A percentile compares a stretch with the other conserved stretches of the same genome.
These are phyloP conservation scores for Penicillium capsulatum DNA, from an alignment of 2,329 filamentous ascomycete genomes.

Conservation along the genomic window DNA sequence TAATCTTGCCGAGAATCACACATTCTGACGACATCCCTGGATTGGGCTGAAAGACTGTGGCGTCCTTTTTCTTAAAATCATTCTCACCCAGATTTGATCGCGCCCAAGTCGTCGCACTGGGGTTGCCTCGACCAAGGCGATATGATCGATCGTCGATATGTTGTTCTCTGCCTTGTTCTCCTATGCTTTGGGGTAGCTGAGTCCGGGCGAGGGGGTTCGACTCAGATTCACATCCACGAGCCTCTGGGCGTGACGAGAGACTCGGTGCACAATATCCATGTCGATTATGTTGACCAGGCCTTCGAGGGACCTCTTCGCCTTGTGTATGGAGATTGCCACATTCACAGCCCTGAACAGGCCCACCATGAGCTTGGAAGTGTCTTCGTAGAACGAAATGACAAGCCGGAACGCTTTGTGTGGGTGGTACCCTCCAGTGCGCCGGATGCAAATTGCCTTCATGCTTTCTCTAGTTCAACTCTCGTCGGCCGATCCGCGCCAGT, in stretches of 20 bases:
- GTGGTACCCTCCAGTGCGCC: conserved; percentile 30
- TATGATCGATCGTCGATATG: too few species aligned
- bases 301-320: conserved; percentile 45
- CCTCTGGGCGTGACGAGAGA: conserved; percentile 34
- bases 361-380: conserved; percentile 46
- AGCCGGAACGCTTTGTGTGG: conserved; percentile 46
- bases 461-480: conserved; percentile 26
- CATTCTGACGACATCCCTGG: too few species aligned
- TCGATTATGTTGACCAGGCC: conserved; percentile 38
- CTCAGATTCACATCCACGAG: conserved; percentile 21
- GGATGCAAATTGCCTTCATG: conserved; percentile 33
- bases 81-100: too few species aligned
- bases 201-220: too few species aligned
- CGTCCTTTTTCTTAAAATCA: conserved; percentile 6
- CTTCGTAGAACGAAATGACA: conserved; percentile 34
- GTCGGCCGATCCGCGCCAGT: conserved; percentile 24
- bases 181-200: too few species aligned
- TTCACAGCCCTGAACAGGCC: conserved; percentile 29
- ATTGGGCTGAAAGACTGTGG: too few species aligned
- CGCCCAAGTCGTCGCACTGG: too few species aligned
- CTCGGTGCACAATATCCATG: conserved; percentile 49
- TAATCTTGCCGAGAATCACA: too few species aligned
- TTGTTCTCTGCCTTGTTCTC: too few species aligned
- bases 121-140: too few species aligned
- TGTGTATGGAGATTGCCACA: conserved; percentile 46